Evolutionary conservation across 1,284 basidiomycete genomes (phyloP).

Genomic region (Cryptococcus jaspeensis): DNA sequence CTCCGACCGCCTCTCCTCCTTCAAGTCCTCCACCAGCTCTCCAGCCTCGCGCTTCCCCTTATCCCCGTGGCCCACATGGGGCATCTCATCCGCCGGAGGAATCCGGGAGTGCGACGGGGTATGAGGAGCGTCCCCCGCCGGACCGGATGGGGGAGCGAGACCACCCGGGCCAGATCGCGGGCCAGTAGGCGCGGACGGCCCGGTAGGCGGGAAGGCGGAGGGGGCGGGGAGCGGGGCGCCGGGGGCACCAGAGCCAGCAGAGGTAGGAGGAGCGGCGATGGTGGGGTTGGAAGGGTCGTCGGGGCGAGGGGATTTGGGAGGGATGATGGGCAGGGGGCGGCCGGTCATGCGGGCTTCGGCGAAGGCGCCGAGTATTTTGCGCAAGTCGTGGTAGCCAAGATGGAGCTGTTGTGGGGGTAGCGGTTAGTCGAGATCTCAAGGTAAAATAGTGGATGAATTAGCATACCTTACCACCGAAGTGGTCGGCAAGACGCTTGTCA

Average conservation of each 20-base stretch:
- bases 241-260: conserved; percentile 33
- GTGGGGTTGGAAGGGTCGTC: conserved; percentile 2
- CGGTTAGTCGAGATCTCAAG: background rate
- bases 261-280: conserved; percentile 15
- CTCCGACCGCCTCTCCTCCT: conserved; percentile 23
- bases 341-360: conserved; percentile 82
- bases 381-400: conserved; percentile 94
- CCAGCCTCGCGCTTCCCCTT: conserved; percentile 49
- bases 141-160: conserved; percentile 4
- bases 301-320: conserved; percentile 54
- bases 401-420: conserved; percentile 71
- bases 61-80: conserved; percentile 41
- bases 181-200: conserved; percentile 20
- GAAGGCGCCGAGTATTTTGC: conserved; percentile 87
- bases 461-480: conserved; percentile 94
- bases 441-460: background rate
- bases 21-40: conserved; percentile 46
- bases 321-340: conserved; percentile 50
- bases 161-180: conserved; percentile 8
- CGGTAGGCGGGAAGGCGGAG: conserved; percentile 14
- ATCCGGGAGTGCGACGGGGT: conserved; percentile 27
- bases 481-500: conserved; percentile 96
- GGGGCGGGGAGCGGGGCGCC: conserved; percentile 27
- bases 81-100: conserved; percentile 38
- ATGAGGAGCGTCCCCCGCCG: conserved; percentile 17